Evolutionary conservation across 208 protist species (phyloP), one percentile per base, ranked within the genome.

Genomic region (Acanthamoeba sp.): DNA sequence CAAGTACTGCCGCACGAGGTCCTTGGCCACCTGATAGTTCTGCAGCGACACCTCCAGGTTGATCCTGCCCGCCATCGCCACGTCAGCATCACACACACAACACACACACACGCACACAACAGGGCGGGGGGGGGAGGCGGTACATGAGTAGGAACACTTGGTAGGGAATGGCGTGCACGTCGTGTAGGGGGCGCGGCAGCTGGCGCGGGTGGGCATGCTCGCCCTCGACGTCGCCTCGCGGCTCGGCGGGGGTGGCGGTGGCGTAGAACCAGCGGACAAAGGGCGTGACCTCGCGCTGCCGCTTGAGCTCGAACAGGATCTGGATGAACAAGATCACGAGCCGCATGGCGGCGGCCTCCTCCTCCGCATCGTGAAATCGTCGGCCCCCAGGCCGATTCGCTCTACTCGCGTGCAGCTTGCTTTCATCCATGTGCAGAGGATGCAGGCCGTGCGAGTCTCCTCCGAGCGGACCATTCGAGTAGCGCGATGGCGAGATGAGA

Each of bases 291-390:
- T 76, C 66, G n/a, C 32, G 32, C 66, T 76, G 66, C n/a, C 66
- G 66, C 66, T 76, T 76, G n/a, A 76, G 66, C 66, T 76, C 66
- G 36, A 76, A 76, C n/a, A 76, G 29, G n/a, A 76, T 76, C 66
- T 76, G 66, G n/a, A 76, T 76, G 66, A 76, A 40, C 4, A 76
- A 29, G 29, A 76, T 76, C 10, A 76, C 66, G 1, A 76, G 66
- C 7, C 66, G 66, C 66, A 76, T 38, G 66, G 66, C 66, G 14
- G 66, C 66, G 16, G 22, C 62, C 62, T 76, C 66, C n/a, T 76
- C 66, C 66, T 76, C 66, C 5, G 66, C 66, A 38, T 40, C 66
- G 36, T 40, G 66, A 29, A 40, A 76, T 0, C 66, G 66, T 18
- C 66, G 66, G 18, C 18, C n/a, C 20, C 16, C 55, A 62, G 66